These are phyloP conservation scores for Phytophthora tentaculata DNA, from an alignment of 352 stramenopile species.

Conservation along the genomic window DNA sequence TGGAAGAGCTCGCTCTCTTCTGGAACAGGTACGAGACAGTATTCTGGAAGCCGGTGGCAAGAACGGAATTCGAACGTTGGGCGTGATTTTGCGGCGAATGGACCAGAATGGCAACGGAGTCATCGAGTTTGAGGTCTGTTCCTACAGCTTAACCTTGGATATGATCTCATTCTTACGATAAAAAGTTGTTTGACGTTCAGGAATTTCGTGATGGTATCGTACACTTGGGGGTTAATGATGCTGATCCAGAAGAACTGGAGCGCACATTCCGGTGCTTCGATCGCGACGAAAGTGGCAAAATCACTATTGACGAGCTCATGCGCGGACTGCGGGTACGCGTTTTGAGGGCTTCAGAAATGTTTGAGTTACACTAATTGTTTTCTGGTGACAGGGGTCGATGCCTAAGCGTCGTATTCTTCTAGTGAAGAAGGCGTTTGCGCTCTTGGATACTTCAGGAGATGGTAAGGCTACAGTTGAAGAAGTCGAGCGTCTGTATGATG, in stretches of 20 bases:
- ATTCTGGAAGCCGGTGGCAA: constrained; percentile 72
- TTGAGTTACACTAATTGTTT: not conserved
- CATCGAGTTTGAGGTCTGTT: constrained; percentile 64
- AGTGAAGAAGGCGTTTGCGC: constrained; percentile 86
- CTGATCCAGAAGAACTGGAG: constrained; percentile 51
- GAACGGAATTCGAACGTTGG: constrained; percentile 77
- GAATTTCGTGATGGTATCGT: constrained; percentile 67
- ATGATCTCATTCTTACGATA: constrained; percentile 1
- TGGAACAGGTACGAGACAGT: constrained; percentile 51
- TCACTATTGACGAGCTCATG: constrained; percentile 92
- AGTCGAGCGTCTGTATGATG: constrained; percentile 75
- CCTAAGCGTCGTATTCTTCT: constrained; percentile 77
- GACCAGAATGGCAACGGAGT: constrained; percentile 81
- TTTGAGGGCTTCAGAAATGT: not conserved
- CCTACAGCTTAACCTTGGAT: not conserved
- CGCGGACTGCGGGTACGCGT: constrained; percentile 75
- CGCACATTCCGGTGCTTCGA: constrained; percentile 83
- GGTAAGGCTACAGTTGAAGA: constrained; percentile 72
- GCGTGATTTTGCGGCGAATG: constrained; percentile 75
- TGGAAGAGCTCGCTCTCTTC: constrained; percentile 35
- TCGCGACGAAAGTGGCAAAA: constrained; percentile 76
- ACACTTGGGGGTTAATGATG: constrained; percentile 50
- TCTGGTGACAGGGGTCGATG: constrained; percentile 65
- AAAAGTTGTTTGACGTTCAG: constrained; percentile 15
- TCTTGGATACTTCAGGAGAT: constrained; percentile 71